Evolutionary conservation across 176 grass and related monocot genomes (phyloP).

Genomic region (Themeda triandra): DNA sequence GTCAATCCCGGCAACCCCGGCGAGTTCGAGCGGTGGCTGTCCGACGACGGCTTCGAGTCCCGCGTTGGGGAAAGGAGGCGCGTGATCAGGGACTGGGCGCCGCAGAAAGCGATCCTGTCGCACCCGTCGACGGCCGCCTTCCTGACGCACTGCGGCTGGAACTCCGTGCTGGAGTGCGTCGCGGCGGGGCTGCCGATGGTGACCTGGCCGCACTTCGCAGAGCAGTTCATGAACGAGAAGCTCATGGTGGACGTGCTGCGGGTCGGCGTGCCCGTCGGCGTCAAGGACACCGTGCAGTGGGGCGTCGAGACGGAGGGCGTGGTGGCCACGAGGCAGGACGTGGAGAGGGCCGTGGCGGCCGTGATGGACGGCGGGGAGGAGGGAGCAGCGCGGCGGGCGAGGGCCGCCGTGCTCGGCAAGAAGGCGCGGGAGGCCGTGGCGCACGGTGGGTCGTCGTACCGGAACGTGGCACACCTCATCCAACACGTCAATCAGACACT

Average conservation of each 20-base stretch:
- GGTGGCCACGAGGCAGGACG: background rate
- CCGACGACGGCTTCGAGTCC: conserved; percentile 42
- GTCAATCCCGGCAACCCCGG: conserved; percentile 35
- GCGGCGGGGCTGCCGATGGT: conserved; percentile 27
- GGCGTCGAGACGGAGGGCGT: conserved; percentile 12
- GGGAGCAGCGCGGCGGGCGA: conserved; percentile 12
- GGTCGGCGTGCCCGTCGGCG: conserved; percentile 15
- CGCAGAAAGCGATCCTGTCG: conserved; percentile 42
- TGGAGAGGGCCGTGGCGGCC: conserved; percentile 26
- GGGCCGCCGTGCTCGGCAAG: conserved; percentile 13
- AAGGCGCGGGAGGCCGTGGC: conserved; percentile 33
- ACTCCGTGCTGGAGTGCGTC: conserved; percentile 33
- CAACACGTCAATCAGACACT: conserved; percentile 9
- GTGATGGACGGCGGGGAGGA: conserved; percentile 38
- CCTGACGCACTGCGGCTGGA: conserved; percentile 57
- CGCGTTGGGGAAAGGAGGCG: conserved; percentile 35
- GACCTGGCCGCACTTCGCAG: conserved; percentile 34
- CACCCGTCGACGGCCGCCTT: conserved; percentile 31
- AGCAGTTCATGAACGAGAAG: conserved; percentile 47
- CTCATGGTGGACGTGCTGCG: conserved; percentile 19
- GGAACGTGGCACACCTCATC: conserved; percentile 28
- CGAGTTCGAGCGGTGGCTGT: conserved; percentile 33
- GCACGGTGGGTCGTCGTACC: conserved; percentile 38
- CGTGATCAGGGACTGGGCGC: conserved; percentile 36
- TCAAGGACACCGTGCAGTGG: background rate